A percentile compares a stretch with the other conserved stretches of the same genome.
These are phyloP conservation scores for Fusarium phyllophilum DNA, from an alignment of 2,329 filamentous ascomycete species.

Conservation along the genomic window DNA sequence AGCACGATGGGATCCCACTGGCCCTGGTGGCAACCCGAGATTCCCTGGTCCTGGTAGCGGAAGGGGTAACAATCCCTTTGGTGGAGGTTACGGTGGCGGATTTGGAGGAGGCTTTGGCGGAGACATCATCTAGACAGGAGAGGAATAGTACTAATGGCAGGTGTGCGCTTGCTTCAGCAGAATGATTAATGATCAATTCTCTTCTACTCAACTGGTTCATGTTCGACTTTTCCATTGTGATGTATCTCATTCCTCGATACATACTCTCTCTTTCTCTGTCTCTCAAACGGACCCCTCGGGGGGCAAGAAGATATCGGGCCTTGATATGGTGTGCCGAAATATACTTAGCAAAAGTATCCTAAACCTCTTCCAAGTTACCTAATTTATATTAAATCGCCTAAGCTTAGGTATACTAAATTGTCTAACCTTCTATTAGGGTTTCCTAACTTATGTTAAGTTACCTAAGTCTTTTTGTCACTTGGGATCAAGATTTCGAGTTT, in stretches of 20 bases:
- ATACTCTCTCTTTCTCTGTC: background rate
- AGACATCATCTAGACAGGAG: conserved; percentile 41
- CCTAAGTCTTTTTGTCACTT: background rate
- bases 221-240: background rate
- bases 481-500: background rate
- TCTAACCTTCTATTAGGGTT: background rate
- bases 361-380: background rate
- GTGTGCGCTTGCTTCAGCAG: conserved; percentile 15
- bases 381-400: background rate
- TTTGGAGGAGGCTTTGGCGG: conserved; percentile 44
- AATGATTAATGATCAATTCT: conserved; percentile 12
- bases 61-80: conserved; percentile 52
- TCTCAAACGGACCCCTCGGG: conserved; percentile 1
- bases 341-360: background rate
- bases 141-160: background rate
- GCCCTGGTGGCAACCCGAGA: conserved; percentile 68
- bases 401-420: background rate
- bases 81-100: conserved; percentile 52
- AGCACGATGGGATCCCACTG: conserved; percentile 89
- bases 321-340: background rate
- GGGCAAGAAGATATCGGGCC: background rate
- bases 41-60: conserved; percentile 58
- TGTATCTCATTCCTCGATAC: background rate
- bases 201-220: background rate
- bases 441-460: background rate